A percentile compares a stretch with the other conserved stretches of the same genome.
phyloP scores from a whole-genome alignment of 495 filamentous ascomycete genomes.

The Halenospora varia region DNA sequence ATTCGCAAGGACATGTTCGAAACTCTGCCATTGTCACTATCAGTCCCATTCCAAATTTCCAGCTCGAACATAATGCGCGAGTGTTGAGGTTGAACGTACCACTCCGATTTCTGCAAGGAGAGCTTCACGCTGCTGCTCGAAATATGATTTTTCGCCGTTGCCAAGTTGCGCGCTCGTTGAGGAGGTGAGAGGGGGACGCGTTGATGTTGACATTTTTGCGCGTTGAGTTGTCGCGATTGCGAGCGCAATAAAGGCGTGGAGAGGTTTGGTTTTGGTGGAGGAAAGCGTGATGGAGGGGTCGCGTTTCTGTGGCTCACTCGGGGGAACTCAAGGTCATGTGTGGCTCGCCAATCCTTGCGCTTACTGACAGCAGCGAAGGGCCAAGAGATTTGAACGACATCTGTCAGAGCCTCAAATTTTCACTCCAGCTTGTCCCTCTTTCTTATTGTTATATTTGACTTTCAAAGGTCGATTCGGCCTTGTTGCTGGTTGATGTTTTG shows the following conservation, averaged over 20 bases:
- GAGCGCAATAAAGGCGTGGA: too few relatives aligned
- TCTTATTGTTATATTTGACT: background rate
- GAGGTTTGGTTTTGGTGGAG: too few relatives aligned
- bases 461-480: background rate
- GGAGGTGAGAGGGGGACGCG: slow-evolving; percentile 10
- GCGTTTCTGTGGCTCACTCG: too few relatives aligned
- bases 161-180: slow-evolving; percentile 3
- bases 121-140: slow-evolving; percentile 77
- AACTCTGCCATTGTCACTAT: slow-evolving; percentile 49
- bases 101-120: slow-evolving; percentile 75
- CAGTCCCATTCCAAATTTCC: too few relatives aligned
- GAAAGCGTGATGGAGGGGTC: too few relatives aligned
- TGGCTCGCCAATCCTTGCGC: too few relatives aligned
- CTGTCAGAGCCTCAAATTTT: background rate
- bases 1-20: slow-evolving; percentile 92
- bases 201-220: slow-evolving; percentile 19
- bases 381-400: background rate
- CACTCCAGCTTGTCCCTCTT: background rate
- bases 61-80: background rate
- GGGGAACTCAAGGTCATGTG: background rate
- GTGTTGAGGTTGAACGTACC: slow-evolving; percentile 40
- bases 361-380: background rate
- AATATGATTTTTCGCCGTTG: slow-evolving; percentile 37
- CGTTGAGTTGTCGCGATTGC: background rate
- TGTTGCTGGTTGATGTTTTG: too few relatives aligned